Conservation (phyloP, 2,329 filamentous ascomycete genomes). For the Phymatotrichopsis omnivora region DNA sequence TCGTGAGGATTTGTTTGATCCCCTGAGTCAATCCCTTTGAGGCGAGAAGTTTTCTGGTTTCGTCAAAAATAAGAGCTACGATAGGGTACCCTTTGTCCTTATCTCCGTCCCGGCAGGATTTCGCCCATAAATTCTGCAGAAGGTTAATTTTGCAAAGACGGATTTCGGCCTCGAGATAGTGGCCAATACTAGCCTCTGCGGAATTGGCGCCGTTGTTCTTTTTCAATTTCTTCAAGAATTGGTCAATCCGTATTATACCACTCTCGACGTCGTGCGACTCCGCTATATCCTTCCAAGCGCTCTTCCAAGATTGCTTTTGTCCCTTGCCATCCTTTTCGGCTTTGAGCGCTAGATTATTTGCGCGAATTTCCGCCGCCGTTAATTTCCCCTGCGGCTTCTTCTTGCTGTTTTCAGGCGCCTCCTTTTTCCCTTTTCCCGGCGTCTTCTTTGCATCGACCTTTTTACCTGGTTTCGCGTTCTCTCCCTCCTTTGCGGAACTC, state of each 20-base stretch:
- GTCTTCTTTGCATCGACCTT: slow-evolving; percentile 26
- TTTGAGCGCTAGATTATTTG: slow-evolving; percentile 23
- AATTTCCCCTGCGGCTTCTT: slow-evolving; percentile 21
- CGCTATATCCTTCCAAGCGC: slow-evolving; percentile 15
- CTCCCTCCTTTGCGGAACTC: slow-evolving; percentile 20
- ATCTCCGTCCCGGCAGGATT: slow-evolving; percentile 34
- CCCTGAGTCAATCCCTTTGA: slow-evolving; percentile 21
- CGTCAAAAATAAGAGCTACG: slow-evolving; percentile 23
- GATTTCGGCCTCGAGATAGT: slow-evolving; percentile 33
- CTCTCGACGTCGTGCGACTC: slow-evolving; percentile 20
- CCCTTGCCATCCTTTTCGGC: slow-evolving; percentile 23
- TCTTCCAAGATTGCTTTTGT: slow-evolving; percentile 22
- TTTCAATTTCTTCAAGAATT: slow-evolving; percentile 22
- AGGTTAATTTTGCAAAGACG: slow-evolving; percentile 42
- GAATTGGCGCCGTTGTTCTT: slow-evolving; percentile 14
- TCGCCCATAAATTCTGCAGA: slow-evolving; percentile 42
- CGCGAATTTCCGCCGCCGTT: slow-evolving; percentile 25
- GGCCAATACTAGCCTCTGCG: slow-evolving; percentile 34
- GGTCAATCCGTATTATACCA: slow-evolving; percentile 22
- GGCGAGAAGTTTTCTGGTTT: slow-evolving; percentile 20
- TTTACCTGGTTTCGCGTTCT: slow-evolving; percentile 37
- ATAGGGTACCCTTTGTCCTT: slow-evolving; percentile 27
- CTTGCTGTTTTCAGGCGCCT: slow-evolving; percentile 22
- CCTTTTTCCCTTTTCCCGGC: slow-evolving; percentile 16
- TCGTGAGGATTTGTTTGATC: slow-evolving; percentile 19